Conservation (phyloP, 768 basidiomycete species). For the Agaricus blazei region DNA sequence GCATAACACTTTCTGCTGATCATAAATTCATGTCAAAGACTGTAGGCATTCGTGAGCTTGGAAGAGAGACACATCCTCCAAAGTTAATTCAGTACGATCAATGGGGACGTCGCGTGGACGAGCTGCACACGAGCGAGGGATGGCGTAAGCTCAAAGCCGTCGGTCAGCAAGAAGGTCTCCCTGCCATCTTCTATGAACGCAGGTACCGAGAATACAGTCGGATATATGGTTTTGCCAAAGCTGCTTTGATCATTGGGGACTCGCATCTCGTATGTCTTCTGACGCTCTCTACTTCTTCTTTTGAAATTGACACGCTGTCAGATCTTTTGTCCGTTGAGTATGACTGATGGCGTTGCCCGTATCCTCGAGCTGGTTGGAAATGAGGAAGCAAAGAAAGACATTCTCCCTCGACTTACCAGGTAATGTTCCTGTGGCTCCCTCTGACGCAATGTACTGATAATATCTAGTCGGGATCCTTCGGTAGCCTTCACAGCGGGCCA, state of each 20-base stretch:
- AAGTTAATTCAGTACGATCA: slow-evolving; percentile 66
- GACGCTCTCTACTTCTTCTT: not conserved
- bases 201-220: slow-evolving; percentile 57
- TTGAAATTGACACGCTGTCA: slow-evolving; percentile 17
- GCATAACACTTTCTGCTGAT: not conserved
- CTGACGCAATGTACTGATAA: not conserved
- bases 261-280: slow-evolving; percentile 46
- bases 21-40: not conserved
- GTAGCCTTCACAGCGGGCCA: slow-evolving; percentile 70
- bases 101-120: slow-evolving; percentile 66
- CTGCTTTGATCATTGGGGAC: slow-evolving; percentile 57
- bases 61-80: slow-evolving; percentile 43
- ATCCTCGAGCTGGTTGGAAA: slow-evolving; percentile 67
- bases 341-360: slow-evolving; percentile 77
- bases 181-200: slow-evolving; percentile 65
- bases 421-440: slow-evolving; percentile 14
- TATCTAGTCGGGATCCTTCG: slow-evolving; percentile 51
- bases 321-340: slow-evolving; percentile 70
- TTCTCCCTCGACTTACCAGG: slow-evolving; percentile 62
- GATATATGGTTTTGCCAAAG: slow-evolving; percentile 61
- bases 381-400: slow-evolving; percentile 48
- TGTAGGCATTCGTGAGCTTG: slow-evolving; percentile 51
- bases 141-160: slow-evolving; percentile 66
- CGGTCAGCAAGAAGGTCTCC: slow-evolving; percentile 58
- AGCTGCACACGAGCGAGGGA: slow-evolving; percentile 64